Percentiles rank a stretch among this genome's conserved stretches.
phyloP scores from a whole-genome alignment of 2,329 filamentous ascomycete species.

The Colletotrichum cordylinicola region DNA sequence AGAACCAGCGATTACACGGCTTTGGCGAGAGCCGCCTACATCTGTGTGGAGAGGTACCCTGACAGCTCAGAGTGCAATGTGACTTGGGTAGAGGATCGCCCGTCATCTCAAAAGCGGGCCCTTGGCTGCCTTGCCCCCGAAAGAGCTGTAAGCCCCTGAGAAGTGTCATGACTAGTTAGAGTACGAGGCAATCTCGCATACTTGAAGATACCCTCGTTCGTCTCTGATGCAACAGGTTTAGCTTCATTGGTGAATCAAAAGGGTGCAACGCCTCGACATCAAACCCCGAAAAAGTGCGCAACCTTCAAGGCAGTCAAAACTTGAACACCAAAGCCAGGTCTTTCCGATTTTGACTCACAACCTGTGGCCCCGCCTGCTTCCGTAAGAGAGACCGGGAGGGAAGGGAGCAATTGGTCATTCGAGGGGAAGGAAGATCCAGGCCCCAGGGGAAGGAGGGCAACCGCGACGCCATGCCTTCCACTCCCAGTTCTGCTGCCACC shows the following conservation, averaged over 20 bases:
- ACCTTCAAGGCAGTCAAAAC: neutral
- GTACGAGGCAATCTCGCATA: neutral
- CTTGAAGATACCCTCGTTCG: neutral
- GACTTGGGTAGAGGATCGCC: neutral
- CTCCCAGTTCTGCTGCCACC: neutral
- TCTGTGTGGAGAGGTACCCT: neutral
- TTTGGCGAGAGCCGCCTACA: neutral
- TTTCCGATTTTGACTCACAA: neutral
- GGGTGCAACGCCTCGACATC: neutral
- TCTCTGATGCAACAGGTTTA: neutral
- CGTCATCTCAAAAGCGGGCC: neutral
- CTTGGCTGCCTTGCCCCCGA: neutral
- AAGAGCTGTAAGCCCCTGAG: neutral
- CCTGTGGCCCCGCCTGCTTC: neutral
- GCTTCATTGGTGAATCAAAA: rapidly evolving
- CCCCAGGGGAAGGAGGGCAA: neutral
- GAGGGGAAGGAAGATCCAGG: neutral
- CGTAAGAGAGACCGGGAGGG: neutral
- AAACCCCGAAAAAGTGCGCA: neutral
- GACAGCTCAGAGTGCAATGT: neutral
- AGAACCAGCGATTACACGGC: no score
- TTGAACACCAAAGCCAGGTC: neutral
- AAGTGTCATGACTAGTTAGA: neutral
- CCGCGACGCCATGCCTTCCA: neutral
- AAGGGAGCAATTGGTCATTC: no score